Evolutionary conservation across 306 rosid genomes (phyloP), one percentile per base, ranked within the genome.

Genomic region (Purshia tridentata): DNA sequence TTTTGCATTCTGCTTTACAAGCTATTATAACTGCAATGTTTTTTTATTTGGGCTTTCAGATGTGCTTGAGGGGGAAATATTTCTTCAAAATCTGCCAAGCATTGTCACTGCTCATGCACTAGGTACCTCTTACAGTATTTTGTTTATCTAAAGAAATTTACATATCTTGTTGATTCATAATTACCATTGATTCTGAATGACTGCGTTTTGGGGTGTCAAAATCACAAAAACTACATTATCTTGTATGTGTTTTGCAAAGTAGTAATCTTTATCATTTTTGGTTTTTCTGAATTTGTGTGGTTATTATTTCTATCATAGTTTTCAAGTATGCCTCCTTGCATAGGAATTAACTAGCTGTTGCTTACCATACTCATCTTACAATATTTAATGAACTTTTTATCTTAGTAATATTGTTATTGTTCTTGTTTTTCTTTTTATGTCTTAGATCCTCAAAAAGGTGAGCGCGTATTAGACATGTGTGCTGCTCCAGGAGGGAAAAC

Each of bases 401-500:
- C 49, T 42, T 9, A 10, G 37, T 61, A 6, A 37, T 67, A 20
- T 50, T 65, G 23, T 78, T 58, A 40, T 73, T 5, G 14, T 57
- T 44, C 23, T 61, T 53, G 42, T 74, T 80, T 5, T 67, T 50
- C 16, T 60, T 69, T 73, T 69, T 35, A 52, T 58, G 60, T 67
- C 16, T 72, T 81, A 89, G 98, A 94, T 91, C 98, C 97, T 19
- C 93, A 89, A 80, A 89, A 44, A 79, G 97, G 96, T 56, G 98
- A 91, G 60, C 83, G 90, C 29, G 81, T 94, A 85, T 81, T 94
- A 69, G 98, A 94, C 85, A 85, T 94, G 97, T 94, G 98, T 87
- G 98, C 98, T 67, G 98, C 98, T 48, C 98, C 97, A 0, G 98
- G 98, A 50, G 98, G 98, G 65, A 94, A 94, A 85, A 91, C 97